Percentiles rank a stretch among this genome's conserved stretches.
Conservation (phyloP, 306 rosid genomes). For the Gleditsia sinensis region DNA sequence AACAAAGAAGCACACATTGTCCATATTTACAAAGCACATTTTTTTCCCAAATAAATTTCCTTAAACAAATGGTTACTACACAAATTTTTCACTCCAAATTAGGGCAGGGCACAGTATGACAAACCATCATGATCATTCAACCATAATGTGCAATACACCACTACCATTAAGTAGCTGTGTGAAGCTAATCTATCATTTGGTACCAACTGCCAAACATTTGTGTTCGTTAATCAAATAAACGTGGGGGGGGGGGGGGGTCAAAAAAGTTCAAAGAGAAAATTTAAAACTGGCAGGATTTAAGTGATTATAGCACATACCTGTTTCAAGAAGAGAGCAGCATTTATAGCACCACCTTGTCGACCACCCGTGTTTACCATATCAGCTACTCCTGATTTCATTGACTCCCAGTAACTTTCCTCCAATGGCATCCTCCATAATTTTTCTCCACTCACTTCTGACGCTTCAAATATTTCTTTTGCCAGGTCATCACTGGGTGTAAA, state of each 20-base stretch:
- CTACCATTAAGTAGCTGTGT: neutral
- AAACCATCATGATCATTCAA: neutral
- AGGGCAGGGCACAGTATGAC: neutral
- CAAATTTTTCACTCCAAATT: neutral
- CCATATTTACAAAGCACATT: neutral
- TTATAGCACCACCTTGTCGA: slow-evolving; percentile 86
- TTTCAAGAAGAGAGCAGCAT: slow-evolving; percentile 94
- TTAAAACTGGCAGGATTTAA: neutral
- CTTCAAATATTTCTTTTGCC: slow-evolving; percentile 81
- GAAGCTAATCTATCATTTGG: neutral
- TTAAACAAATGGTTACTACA: neutral
- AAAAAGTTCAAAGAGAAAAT: neutral
- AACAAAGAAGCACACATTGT: neutral
- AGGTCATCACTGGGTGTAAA: slow-evolving; percentile 95
- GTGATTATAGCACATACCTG: slow-evolving; percentile 55
- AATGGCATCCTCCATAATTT: slow-evolving; percentile 96
- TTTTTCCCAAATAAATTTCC: no score
- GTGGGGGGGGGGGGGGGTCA: neutral
- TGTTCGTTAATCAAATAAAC: neutral
- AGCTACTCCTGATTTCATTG: slow-evolving; percentile 95
- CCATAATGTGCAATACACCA: neutral
- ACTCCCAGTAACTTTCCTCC: slow-evolving; percentile 98
- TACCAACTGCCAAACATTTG: neutral
- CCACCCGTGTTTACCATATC: slow-evolving; percentile 95
- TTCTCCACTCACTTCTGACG: slow-evolving; percentile 87